phyloP scores from a whole-genome alignment of 495 filamentous ascomycete species.

The Sabuloglossum arenarium region DNA sequence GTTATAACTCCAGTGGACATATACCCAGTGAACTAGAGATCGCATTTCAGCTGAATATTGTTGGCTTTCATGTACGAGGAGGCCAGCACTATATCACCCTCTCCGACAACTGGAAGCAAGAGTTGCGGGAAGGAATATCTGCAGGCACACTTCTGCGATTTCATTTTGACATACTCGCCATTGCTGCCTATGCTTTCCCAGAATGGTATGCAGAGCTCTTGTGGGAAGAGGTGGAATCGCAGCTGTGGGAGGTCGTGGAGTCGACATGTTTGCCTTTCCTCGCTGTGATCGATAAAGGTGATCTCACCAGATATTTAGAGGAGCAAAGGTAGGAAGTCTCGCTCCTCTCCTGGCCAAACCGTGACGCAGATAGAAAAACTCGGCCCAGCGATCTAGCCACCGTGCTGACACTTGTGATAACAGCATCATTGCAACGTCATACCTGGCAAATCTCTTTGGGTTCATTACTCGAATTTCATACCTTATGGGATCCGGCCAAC shows the following conservation, averaged over 20 bases:
- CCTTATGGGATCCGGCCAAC: not conserved
- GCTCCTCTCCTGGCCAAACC: not conserved
- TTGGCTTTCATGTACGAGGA: not conserved
- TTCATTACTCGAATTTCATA: not conserved
- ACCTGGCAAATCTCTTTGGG: not conserved
- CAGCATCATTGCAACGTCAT: not conserved
- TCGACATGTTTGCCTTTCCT: not conserved
- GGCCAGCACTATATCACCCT: not conserved
- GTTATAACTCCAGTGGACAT: not conserved
- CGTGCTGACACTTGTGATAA: not conserved
- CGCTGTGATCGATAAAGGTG: not conserved
- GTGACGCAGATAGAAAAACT: too few relatives aligned
- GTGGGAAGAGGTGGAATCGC: not conserved
- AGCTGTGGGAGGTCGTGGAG: not conserved
- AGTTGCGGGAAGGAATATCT: not conserved
- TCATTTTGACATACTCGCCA: not conserved
- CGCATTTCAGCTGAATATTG: not conserved
- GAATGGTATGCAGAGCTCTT: not conserved
- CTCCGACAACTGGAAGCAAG: not conserved
- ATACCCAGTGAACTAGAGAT: not conserved
- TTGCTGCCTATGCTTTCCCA: not conserved
- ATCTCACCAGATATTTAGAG: not conserved
- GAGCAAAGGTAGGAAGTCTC: not conserved
- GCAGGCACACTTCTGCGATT: not conserved
- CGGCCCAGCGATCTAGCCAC: not conserved